Evolutionary conservation across 2,329 filamentous ascomycete species (phyloP), one percentile per base, ranked within the genome.

Genomic region (Pseudomassariella vexata): DNA sequence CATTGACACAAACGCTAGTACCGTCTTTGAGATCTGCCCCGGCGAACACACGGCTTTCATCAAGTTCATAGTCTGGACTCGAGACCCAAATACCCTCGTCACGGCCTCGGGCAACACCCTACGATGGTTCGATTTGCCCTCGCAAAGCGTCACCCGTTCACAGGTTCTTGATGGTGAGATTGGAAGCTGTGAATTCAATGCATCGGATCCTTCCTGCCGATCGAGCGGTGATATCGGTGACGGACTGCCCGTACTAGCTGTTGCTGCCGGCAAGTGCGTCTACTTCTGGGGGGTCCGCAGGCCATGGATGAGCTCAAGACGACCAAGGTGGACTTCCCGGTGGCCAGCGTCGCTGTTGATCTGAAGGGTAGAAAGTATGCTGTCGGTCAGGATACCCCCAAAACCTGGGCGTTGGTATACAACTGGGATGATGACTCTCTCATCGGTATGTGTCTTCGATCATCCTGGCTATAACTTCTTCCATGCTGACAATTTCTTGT

Each of bases 391-490:
- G 84, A 85, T 41, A 56, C 49, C n/a, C 84, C 82, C 23, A 90
- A 95, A 52, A 96, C 92, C 0, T 98, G 90, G 90, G 90, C 92
- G n/a, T 80, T 86, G 38, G 84, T 96, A 5, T 94, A 94, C 64
- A 79, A 88, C 50, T 90, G 88, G 61, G 87, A 95, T 37, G 80
- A 82, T 30, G 83, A 83, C 47, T n/a, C n/a, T n/a, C n/a, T n/a
- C n/a, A n/a, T n/a, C n/a, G n/a, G n/a, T n/a, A n/a, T n/a, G n/a
- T n/a, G n/a, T n/a, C n/a, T n/a, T n/a, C n/a, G n/a, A n/a, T n/a
- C n/a, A n/a, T n/a, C n/a, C n/a, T n/a, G n/a, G n/a, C n/a, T n/a
- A n/a, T n/a, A n/a, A n/a, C n/a, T n/a, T n/a, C n/a, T n/a, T n/a
- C n/a, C 28, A 37, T 36, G 16, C 43, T 59, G 30, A 51, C 37